These are phyloP conservation scores for Paraglomus occultum DNA, from an alignment of 192 early-diverging fungal species.

Conservation along the genomic window DNA sequence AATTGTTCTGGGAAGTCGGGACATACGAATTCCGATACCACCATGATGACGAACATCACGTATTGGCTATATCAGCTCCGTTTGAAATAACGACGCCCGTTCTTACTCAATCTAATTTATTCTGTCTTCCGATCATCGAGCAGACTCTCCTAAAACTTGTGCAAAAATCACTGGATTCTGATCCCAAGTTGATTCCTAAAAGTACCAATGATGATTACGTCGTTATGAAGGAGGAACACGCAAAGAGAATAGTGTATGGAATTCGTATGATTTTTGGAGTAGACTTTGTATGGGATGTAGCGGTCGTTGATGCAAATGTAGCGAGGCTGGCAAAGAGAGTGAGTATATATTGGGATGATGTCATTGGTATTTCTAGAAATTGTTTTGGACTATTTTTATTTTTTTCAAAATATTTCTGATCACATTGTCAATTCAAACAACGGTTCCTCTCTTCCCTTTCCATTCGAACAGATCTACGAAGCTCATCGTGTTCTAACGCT, in stretches of 20 bases:
- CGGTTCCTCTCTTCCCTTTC: no score
- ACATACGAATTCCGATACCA: slow-evolving; percentile 92
- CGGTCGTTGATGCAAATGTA: slow-evolving; percentile 50
- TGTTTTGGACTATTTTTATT: no score
- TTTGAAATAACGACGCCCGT: slow-evolving; percentile 67
- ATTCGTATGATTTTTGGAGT: slow-evolving; percentile 82
- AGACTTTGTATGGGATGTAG: slow-evolving; percentile 83
- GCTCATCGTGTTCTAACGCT: no score
- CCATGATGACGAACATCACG: slow-evolving; percentile 81
- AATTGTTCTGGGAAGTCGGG: slow-evolving; percentile 83
- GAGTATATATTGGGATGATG: slow-evolving; percentile 15
- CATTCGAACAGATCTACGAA: no score
- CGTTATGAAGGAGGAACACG: slow-evolving; percentile 57
- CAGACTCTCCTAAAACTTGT: slow-evolving; percentile 41
- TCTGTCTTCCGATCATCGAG: slow-evolving; percentile 37
- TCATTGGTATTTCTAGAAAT: no score
- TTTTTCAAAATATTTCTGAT: no score
- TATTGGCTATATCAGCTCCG: slow-evolving; percentile 69
- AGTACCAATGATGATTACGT: slow-evolving; percentile 52
- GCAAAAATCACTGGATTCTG: slow-evolving; percentile 46
- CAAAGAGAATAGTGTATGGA: slow-evolving; percentile 75
- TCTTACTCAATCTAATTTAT: slow-evolving; percentile 22
- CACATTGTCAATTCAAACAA: no score
- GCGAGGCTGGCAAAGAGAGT: slow-evolving; percentile 51
- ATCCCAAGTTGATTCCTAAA: slow-evolving; percentile 45